A percentile compares a stretch with the other conserved stretches of the same genome.
phyloP scores from a whole-genome alignment of 2,329 filamentous ascomycete genomes.

The Chaetoscypha palmicola region DNA sequence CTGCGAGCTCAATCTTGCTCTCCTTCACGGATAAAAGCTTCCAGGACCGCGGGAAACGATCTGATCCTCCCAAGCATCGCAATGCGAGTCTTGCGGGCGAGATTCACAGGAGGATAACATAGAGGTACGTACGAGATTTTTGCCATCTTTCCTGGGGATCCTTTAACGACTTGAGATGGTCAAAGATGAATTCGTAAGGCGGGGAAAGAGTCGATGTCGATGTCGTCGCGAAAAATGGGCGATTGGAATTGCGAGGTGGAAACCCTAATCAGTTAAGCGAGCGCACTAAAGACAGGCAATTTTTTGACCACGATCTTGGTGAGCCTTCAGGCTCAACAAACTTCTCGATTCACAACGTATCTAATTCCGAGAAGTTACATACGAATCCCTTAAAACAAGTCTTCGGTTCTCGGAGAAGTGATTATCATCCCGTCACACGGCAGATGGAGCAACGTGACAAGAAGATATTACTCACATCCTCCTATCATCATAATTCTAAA shows the following conservation, averaged over 20 bases:
- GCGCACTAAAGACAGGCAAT: constrained; percentile 11
- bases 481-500: no score
- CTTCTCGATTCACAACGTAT: no score
- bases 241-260: constrained; percentile 13
- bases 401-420: no score
- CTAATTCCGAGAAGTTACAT: no score
- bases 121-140: constrained; percentile 51
- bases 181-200: constrained; percentile 26
- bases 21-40: not conserved
- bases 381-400: no score
- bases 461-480: no score
- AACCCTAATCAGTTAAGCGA: constrained; percentile 30
- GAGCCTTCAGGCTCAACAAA: no score
- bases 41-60: not conserved
- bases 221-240: constrained; percentile 13
- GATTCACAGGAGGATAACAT: constrained; percentile 10
- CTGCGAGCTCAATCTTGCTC: not conserved
- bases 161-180: constrained; percentile 21
- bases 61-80: not conserved
- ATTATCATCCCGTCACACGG: no score
- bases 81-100: not conserved
- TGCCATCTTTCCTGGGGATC: constrained; percentile 50
- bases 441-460: no score
- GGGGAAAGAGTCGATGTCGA: constrained; percentile 16
- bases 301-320: no score